Evolutionary conservation across 2,329 filamentous ascomycete species (phyloP).

Genomic region (Aspergillus sp.): DNA sequence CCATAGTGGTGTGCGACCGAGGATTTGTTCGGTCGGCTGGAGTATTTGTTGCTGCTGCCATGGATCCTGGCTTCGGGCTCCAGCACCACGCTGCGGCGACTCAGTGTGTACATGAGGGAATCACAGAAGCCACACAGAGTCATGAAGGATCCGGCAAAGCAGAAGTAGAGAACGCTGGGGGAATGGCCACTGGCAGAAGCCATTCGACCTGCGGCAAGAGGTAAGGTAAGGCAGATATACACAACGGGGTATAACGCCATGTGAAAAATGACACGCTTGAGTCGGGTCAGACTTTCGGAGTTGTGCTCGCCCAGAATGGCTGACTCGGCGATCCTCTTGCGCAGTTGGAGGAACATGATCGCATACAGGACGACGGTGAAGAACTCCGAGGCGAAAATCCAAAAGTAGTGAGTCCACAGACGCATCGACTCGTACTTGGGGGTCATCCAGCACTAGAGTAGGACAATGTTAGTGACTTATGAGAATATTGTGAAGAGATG

Average conservation of each 20-base stretch:
- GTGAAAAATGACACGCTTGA: constrained; percentile 6
- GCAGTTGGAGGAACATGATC: constrained; percentile 3
- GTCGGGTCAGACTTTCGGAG: constrained; percentile 5
- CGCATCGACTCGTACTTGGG: constrained; percentile 8
- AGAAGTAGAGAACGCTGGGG: constrained; percentile 4
- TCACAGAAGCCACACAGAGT: constrained; percentile 3
- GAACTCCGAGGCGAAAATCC: constrained; percentile 9
- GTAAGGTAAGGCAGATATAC: constrained; percentile 1
- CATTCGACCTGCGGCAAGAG: constrained; percentile 6
- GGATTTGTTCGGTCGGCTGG: constrained; percentile 3
- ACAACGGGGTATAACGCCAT: constrained; percentile 6
- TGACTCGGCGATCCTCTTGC: constrained; percentile 4
- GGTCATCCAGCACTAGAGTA: constrained; percentile 5
- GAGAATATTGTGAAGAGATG: too few relatives aligned
- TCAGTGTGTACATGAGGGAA: constrained; percentile 5
- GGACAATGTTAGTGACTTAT: background rate
- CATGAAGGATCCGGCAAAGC: background rate
- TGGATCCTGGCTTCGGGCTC: constrained; percentile 4
- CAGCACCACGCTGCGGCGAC: constrained; percentile 4
- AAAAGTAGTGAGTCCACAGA: constrained; percentile 7
- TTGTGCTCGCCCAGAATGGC: constrained; percentile 7
- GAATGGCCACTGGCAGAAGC: constrained; percentile 1
- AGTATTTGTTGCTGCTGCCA: constrained; percentile 6
- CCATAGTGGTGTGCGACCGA: constrained; percentile 5
- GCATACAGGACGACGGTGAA: constrained; percentile 7